Conservation (phyloP, 2,329 filamentous ascomycete species). For the Fusarium acutatum region DNA sequence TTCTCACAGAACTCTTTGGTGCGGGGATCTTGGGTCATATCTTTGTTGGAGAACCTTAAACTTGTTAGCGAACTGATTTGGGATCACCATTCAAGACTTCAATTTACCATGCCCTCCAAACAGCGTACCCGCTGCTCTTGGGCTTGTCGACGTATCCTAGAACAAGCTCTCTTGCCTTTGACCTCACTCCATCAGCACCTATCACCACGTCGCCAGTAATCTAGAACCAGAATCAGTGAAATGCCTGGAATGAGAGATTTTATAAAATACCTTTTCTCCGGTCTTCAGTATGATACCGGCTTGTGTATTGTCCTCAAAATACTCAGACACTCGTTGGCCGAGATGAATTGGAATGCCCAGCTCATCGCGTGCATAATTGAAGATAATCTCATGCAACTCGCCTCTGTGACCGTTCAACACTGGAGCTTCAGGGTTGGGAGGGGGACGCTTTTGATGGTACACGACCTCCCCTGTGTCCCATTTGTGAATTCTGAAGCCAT, state of each 20-base stretch:
- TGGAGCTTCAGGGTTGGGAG: slow-evolving; percentile 25
- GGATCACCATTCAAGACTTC: accelerated
- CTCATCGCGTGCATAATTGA: slow-evolving; percentile 28
- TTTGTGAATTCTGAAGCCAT: slow-evolving; percentile 54
- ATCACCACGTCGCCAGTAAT: slow-evolving; percentile 24
- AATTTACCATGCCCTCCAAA: slow-evolving; percentile 59
- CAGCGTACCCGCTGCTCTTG: slow-evolving; percentile 33
- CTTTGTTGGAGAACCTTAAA: slow-evolving; percentile 49
- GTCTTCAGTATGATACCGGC: slow-evolving; percentile 17
- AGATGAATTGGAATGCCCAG: slow-evolving; percentile 21
- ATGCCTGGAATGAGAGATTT: too few species aligned
- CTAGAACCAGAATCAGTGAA: not conserved
- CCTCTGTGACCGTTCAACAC: slow-evolving; percentile 29
- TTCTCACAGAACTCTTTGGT: slow-evolving; percentile 64
- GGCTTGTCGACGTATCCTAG: slow-evolving; percentile 21
- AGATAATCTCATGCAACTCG: slow-evolving; percentile 24
- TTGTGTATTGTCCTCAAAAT: not conserved
- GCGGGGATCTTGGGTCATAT: slow-evolving; percentile 60
- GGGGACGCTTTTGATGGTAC: slow-evolving; percentile 59
- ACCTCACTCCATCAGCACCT: slow-evolving; percentile 30
- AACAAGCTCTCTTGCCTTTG: slow-evolving; percentile 31
- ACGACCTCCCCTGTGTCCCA: slow-evolving; percentile 57
- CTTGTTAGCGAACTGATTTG: not conserved
- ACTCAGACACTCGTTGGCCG: slow-evolving; percentile 15
- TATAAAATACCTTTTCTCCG: slow-evolving; percentile 25